Conservation (phyloP, 139 green algal species). For the Chlorella sp. region DNA sequence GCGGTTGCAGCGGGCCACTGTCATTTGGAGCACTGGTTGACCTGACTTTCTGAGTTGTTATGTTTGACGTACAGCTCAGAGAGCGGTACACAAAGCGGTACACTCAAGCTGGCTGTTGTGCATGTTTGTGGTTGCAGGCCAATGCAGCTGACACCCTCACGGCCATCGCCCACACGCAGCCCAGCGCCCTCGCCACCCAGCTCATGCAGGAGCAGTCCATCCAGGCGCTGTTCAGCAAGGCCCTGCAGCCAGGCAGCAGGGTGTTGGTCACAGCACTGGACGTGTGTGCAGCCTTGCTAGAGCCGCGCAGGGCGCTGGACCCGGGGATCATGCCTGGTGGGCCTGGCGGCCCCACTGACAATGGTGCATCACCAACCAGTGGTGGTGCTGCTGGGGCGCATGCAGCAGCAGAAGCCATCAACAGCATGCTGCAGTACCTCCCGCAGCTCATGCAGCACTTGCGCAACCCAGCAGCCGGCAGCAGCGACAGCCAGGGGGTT, state of each 20-base stretch:
- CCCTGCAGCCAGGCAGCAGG: constrained; percentile 25
- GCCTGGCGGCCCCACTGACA: no score
- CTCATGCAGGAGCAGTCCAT: constrained; percentile 47
- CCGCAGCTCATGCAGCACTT: constrained; percentile 36
- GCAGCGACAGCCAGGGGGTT: no score
- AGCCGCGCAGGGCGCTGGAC: constrained; percentile 41
- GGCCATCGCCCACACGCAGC: constrained; percentile 67
- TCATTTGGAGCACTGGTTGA: no score
- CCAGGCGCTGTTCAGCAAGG: constrained; percentile 35
- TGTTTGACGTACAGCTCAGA: no score
- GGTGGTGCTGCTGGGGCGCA: no score
- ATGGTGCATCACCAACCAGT: no score
- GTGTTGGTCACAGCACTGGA: constrained; percentile 67
- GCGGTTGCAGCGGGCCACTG: no score
- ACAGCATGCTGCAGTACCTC: constrained; percentile 36
- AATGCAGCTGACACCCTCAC: constrained; percentile 83
- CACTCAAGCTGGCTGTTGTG: no score
- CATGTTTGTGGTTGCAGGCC: no score
- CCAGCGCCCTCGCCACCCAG: constrained; percentile 55
- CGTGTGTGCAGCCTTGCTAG: constrained; percentile 74
- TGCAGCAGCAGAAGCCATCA: constrained; percentile 1
- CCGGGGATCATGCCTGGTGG: not conserved
- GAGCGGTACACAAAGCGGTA: no score
- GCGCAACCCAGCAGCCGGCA: not conserved
- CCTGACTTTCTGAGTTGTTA: no score